These are phyloP conservation scores for Neurospora sp. DNA, from an alignment of 495 filamentous ascomycete genomes.

Conservation along the genomic window DNA sequence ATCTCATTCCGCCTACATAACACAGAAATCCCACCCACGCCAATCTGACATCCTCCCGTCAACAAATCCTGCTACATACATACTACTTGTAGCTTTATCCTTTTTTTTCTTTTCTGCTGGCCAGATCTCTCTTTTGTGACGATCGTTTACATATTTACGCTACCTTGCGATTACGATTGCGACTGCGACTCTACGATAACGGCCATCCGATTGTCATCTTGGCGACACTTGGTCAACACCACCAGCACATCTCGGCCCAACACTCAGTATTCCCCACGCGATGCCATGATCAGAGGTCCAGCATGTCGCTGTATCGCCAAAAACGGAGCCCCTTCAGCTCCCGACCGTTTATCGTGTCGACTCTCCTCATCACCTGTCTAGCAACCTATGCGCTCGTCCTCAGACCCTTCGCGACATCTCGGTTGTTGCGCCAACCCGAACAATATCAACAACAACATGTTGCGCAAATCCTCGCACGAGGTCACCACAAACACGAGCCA, in stretches of 20 bases:
- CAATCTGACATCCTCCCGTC: neutral
- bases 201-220: neutral
- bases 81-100: neutral
- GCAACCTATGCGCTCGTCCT: constrained; percentile 22
- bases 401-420: neutral
- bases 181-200: neutral
- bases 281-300: constrained; percentile 8
- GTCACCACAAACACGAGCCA: constrained; percentile 5
- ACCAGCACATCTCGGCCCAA: neutral
- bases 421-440: constrained; percentile 4
- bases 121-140: neutral
- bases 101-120: neutral
- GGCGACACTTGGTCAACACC: neutral
- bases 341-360: constrained; percentile 28
- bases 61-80: neutral
- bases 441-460: neutral
- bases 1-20: neutral
- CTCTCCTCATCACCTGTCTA: constrained; percentile 27
- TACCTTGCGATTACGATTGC: neutral
- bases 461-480: neutral
- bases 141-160: neutral
- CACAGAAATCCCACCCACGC: neutral
- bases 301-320: constrained; percentile 11
- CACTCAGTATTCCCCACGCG: neutral
- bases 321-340: constrained; percentile 18